These are phyloP conservation scores for Aspergillus brasiliensis DNA, from an alignment of 2,329 filamentous ascomycete genomes.

Conservation along the genomic window DNA sequence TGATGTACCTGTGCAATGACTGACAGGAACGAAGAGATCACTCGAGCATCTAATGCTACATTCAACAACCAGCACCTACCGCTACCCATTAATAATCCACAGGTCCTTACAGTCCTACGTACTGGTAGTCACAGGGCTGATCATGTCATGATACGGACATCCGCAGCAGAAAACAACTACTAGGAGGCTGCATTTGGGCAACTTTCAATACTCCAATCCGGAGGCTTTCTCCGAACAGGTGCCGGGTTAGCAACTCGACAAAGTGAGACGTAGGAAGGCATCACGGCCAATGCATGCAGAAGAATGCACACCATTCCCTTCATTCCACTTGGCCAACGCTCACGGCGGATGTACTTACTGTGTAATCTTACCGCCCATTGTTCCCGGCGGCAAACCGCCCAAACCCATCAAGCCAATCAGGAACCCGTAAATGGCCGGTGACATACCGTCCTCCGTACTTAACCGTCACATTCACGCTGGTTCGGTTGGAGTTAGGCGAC, in stretches of 20 bases:
- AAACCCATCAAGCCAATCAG: neutral
- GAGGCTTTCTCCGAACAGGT: neutral
- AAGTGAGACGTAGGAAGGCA: neutral
- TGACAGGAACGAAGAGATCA: neutral
- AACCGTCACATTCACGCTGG: too few species aligned
- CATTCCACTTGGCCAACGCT: neutral
- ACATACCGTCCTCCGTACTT: neutral
- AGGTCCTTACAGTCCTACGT: too few species aligned
- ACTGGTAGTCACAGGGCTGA: neutral
- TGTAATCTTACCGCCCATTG: slow-evolving; percentile 1
- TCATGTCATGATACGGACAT: neutral
- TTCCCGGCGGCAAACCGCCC: neutral
- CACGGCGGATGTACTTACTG: neutral
- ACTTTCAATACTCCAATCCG: neutral
- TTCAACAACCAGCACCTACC: neutral
- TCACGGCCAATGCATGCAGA: neutral
- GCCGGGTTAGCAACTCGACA: neutral
- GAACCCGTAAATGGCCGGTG: neutral
- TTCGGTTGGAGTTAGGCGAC: neutral
- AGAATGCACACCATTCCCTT: neutral
- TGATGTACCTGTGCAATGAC: neutral
- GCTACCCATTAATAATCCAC: neutral
- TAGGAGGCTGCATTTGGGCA: too few species aligned
- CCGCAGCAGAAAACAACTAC: neutral
- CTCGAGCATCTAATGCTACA: neutral